Evolutionary conservation across 495 filamentous ascomycete genomes (phyloP).

Genomic region (Zalerion maritima): DNA sequence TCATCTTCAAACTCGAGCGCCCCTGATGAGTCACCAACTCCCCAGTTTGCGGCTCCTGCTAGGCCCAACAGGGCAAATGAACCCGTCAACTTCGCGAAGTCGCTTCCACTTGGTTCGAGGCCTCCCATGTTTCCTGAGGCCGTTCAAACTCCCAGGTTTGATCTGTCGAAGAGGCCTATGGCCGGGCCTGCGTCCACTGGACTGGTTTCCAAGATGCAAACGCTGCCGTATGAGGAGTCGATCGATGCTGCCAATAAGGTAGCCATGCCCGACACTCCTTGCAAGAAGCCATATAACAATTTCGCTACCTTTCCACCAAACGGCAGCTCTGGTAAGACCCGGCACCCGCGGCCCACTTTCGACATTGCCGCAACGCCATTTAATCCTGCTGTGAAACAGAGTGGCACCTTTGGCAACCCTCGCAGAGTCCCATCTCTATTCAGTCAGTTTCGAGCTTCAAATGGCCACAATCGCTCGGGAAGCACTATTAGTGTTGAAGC

Average conservation of each 20-base stretch:
- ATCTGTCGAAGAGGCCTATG: conserved; percentile 65
- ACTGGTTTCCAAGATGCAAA: conserved; percentile 71
- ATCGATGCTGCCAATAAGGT: conserved; percentile 29
- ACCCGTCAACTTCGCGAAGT: conserved; percentile 60
- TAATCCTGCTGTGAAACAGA: conserved; percentile 23
- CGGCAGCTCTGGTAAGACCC: conserved; percentile 22
- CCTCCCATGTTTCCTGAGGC: conserved; percentile 33
- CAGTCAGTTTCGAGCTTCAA: conserved; percentile 13
- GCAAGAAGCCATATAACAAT: conserved; percentile 61
- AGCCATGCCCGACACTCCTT: conserved; percentile 83
- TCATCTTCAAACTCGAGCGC: conserved; percentile 72
- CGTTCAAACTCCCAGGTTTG: conserved; percentile 74
- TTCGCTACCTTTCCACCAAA: conserved; percentile 47
- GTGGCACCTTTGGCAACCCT: conserved; percentile 46
- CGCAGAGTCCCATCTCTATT: conserved; percentile 22
- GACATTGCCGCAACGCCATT: conserved; percentile 48
- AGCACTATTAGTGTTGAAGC: conserved; percentile 69
- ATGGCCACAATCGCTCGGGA: conserved; percentile 42
- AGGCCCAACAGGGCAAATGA: conserved; percentile 27
- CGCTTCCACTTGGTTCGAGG: conserved; percentile 55
- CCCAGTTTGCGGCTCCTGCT: conserved; percentile 37
- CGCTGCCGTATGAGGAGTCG: conserved; percentile 43
- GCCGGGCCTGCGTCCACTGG: conserved; percentile 90
- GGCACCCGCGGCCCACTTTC: conserved; percentile 48
- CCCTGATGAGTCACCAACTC: conserved; percentile 59